Evolutionary conservation across 768 basidiomycete species (phyloP), one percentile per base, ranked within the genome.

Genomic region (Cystobasidium onofrii): DNA sequence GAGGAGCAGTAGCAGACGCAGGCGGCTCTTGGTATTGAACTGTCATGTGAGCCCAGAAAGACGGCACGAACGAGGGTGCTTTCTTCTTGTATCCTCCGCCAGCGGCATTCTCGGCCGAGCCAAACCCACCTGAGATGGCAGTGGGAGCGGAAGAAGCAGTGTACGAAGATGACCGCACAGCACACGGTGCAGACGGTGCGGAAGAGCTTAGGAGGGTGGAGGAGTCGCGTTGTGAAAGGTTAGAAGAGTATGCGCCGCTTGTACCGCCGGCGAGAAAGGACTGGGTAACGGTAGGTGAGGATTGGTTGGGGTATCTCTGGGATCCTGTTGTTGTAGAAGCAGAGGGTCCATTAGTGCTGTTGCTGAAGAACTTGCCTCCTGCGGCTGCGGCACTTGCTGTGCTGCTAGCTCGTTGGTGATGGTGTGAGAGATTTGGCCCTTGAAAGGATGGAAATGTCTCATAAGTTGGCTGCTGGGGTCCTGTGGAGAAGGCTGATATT

Each of bases 221-320:
- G 36, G 57, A 61, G 29, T 64, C 63, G 63, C 6, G 39, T 64
- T 34, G 69, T 36, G 44, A 71, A 71, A 71, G 23, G n/a, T 71
- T 10, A 71, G 69, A 20, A 71, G 55, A 18, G 69, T 71, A 33
- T 71, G 69, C 33, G 69, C 69, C 31, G 69, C 69, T 52, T 71
- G 69, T 31, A 71, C 54, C 29, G 69, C 55, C 13, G 69, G 69
- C 52, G 69, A 71, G 69, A 71, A 71, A 71, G 69, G 69, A 71
- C 34, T 71, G 57, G 57, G 57, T 27, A 60, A 27, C 57, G 57
- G 57, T 60, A 60, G 57, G 20, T 60, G 57, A 20, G 57, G 57
- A 46, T 41, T 64, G 63, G 43, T 64, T 39, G 63, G 63, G 9
- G 36, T 46, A 41, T 39, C 63, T 15, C 36, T 41, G 63, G 63